phyloP scores from a whole-genome alignment of 805 yeast species.

The Vanderwaltozyma tropicalis region DNA sequence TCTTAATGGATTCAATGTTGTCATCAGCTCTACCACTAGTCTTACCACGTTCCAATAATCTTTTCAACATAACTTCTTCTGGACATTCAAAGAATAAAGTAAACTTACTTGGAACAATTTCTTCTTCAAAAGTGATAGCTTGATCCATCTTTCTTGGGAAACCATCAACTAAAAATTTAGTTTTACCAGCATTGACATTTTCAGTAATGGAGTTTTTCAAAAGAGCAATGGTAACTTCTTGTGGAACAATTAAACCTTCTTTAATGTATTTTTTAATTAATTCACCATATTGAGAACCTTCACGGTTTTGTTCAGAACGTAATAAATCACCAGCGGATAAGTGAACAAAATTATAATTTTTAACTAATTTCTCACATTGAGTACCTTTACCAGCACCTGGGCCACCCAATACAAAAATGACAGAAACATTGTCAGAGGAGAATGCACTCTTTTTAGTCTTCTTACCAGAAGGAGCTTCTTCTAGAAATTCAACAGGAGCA shows the following conservation, averaged over 20 bases:
- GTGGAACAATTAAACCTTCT: slow-evolving; percentile 90
- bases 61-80: slow-evolving; percentile 68
- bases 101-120: slow-evolving; percentile 59
- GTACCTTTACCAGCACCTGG: slow-evolving; percentile 99
- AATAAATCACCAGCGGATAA: slow-evolving; percentile 93
- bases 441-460: slow-evolving; percentile 34
- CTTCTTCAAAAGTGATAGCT: slow-evolving; percentile 82
- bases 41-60: slow-evolving; percentile 84
- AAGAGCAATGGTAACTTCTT: slow-evolving; percentile 75
- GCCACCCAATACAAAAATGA: slow-evolving; percentile 88
- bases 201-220: slow-evolving; percentile 69
- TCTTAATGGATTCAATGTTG: slow-evolving; percentile 79
- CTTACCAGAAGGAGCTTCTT: slow-evolving; percentile 16
- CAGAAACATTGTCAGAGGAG: slow-evolving; percentile 56
- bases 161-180: slow-evolving; percentile 78
- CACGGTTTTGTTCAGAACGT: slow-evolving; percentile 81
- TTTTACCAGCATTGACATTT: slow-evolving; percentile 36
- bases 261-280: slow-evolving; percentile 74
- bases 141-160: slow-evolving; percentile 99
- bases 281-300: slow-evolving; percentile 75
- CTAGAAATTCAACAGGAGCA: slow-evolving; percentile 37
- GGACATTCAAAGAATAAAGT: slow-evolving; percentile 76
- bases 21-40: slow-evolving; percentile 93
- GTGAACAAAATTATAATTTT: slow-evolving; percentile 74
- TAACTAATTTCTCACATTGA: slow-evolving; percentile 79